Base-by-base conservation (phyloP, 495 filamentous ascomycete genomes). In the Penicillium pancosmium region DNA sequence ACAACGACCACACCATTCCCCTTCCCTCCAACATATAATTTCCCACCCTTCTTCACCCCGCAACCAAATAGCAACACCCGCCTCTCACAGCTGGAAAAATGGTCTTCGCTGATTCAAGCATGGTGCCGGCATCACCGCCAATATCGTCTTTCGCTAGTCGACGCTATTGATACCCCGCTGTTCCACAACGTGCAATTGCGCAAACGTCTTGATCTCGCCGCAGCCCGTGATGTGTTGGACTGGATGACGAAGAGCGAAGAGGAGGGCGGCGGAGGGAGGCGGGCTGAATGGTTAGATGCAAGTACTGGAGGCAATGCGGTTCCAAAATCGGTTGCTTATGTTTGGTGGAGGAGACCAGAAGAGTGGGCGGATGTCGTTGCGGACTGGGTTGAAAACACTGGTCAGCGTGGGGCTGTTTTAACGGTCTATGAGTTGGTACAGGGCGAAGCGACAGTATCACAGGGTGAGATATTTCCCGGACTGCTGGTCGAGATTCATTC, bases 101-200 rank as follows among this genome's bases (percentile, higher is more conserved):
- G 94, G 94, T 86, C 88, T 41, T 68, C 83, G n/a, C 84, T 96
- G 16, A 86, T 98, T 66, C 91, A 89, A 56, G 65, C 86, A 65
- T 98, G 94, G 87, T 92, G 90, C 72, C 84, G 85, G 0, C 80
- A 88, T 70, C 84, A 93, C 74, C 85, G 81, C 41, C 68, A 90
- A 65, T 95, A 84, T 79, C 82, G 84, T 33, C 81, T 97, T 31
- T 78, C 86, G 3, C 76, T 94, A 12, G 73, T 83, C 40, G 78
- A 89, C 18, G 81, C 84, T 3, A 67, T 88, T 10, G 80, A 83
- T 25, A 75, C 74, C 0, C 84, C 85, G 0, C 73, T 91, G 1
- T 88, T 86, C 61, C 75, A 77, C 55, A 86, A 88, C 52, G 61
- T 73, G 10, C 55, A 68, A 25, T 67, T 86, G 27, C 69, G 69